Evolutionary conservation across 1,284 basidiomycete genomes (phyloP), one percentile per base, ranked within the genome.

Genomic region (Ceraceosorus guamensis): DNA sequence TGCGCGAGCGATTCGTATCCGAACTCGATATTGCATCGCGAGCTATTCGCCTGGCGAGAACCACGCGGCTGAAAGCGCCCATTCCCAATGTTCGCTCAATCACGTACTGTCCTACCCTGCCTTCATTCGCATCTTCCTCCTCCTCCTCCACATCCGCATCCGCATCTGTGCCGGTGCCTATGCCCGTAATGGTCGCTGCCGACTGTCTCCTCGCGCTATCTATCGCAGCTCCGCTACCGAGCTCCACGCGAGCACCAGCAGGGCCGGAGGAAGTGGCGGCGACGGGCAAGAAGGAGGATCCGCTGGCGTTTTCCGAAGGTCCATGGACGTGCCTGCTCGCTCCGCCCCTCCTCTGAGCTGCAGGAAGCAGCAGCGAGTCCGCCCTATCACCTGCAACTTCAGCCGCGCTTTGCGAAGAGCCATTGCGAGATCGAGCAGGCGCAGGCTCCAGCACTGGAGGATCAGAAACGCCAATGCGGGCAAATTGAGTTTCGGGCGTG

Each of bases 41-140:
- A 48, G 18, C 45, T 14, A 10, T 48, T n/a, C 30, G 45, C 48
- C 13, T 30, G 10, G 64, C 72, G 11, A 71, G 60, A 1, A 68
- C 71, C 6, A 75, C 72, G 30, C 65, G 64, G 53, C 71, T 73
- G 52, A 75, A 75, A 2, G 72, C 72, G n/a, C 72, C 72, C 4
- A 70, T 59, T 18, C 72, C 72, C n/a, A 75, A 62, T 35, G 60
- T 66, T 53, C 60, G 61, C 44, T 67, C 56, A 34, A 71, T 59
- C 4, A 53, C 53, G 44, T 71, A 73, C 6, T 63, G 60, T 13
- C 71, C 71, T 18, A 73, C 63, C 13, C 52, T 55, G 16, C 62
- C 65, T 18, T 52, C 59, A 1, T 55, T 53, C 39, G 68, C 66
- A 43, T 73, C 70, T 52, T 73, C 71, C 34, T 67, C 59, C 30